Evolutionary conservation across 1,284 basidiomycete genomes (phyloP).

Genomic region (Malassezia globosa): DNA sequence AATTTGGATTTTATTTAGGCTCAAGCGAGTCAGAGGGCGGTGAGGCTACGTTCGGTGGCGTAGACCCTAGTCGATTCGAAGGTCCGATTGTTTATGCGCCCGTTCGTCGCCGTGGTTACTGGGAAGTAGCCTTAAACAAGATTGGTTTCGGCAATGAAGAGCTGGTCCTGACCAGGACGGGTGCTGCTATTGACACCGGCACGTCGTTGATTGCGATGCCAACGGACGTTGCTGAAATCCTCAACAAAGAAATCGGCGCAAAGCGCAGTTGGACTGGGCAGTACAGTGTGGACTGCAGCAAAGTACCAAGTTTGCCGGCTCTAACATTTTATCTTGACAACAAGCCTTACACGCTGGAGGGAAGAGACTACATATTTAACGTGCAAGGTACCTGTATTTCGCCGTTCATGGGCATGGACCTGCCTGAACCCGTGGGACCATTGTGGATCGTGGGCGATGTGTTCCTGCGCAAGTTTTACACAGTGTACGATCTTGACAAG

Average conservation of each 20-base stretch:
- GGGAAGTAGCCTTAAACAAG: conserved; percentile 54
- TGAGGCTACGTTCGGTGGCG: conserved; percentile 84
- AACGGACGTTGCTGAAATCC: conserved; percentile 88
- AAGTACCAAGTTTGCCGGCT: conserved; percentile 70
- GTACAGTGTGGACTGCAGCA: conserved; percentile 65
- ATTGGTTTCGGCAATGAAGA: conserved; percentile 55
- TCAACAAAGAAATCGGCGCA: conserved; percentile 67
- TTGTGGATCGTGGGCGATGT: conserved; percentile 80
- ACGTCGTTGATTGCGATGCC: conserved; percentile 84
- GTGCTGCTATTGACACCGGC: conserved; percentile 67
- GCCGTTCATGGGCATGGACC: conserved; percentile 81
- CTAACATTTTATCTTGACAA: conserved; percentile 59
- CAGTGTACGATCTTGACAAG: conserved; percentile 76
- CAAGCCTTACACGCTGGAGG: conserved; percentile 61
- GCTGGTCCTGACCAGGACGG: conserved; percentile 71
- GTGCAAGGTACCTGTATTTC: conserved; percentile 86
- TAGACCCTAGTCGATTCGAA: conserved; percentile 66
- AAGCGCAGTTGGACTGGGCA: conserved; percentile 42
- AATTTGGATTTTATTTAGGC: conserved; percentile 92
- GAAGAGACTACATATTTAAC: conserved; percentile 76
- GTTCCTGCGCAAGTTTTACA: conserved; percentile 65
- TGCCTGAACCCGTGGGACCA: conserved; percentile 72
- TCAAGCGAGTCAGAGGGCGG: conserved; percentile 77
- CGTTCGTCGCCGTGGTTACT: conserved; percentile 90
- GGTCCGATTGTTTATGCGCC: conserved; percentile 81